Base-by-base conservation (phyloP, 768 basidiomycete species). In the Xerocomellus dryophilus region DNA sequence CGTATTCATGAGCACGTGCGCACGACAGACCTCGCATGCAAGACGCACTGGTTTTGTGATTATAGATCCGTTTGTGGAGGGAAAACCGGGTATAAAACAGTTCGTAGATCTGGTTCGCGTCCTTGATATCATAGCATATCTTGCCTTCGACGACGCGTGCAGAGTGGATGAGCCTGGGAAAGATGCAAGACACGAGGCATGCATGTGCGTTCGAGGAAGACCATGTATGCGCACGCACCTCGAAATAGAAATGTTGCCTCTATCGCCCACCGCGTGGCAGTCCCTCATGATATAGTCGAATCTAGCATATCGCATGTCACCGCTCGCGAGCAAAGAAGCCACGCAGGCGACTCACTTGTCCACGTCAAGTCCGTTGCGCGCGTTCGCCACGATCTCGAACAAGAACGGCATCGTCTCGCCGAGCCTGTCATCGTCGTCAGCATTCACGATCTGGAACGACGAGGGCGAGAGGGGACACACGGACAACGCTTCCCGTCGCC, bases 371-470 rank as follows among this genome's bases (percentile, higher is more conserved):
- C 91, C 91, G 56, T 92, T 93, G 7, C 82, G 74, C 66, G 80
- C 80, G 70, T 93, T 93, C 0, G 90, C 85, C 3, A 93, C 88
- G 47, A 93, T 92, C 50, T 93, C 87, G 62, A 93, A 93, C 3
- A 93, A 69, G 61, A 88, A 93, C 1, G 72, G 68, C 67, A 91
- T 91, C 64, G 85, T 86, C 15, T 73, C 1, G 9, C 69, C 72
- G 6, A 63, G 53, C 11, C 65, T 71, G 31, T 41, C 20, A 0
- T 23, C 25, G 25, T 7, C 63, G 25, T 47, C 18, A 17, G 23
- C n/a, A 21, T 8, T 5, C 2, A 4, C 27, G 11, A 9, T 3
- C 17, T 7, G 3, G 21, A 38, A 15, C 7, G 12, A 7, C 6
- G 1, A 14, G 8, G n/a, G 10, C 7, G 17, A 11, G 9, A 18